phyloP scores from a whole-genome alignment of 371 early-diverging fungal genomes.

The Sporodiniella umbellata region DNA sequence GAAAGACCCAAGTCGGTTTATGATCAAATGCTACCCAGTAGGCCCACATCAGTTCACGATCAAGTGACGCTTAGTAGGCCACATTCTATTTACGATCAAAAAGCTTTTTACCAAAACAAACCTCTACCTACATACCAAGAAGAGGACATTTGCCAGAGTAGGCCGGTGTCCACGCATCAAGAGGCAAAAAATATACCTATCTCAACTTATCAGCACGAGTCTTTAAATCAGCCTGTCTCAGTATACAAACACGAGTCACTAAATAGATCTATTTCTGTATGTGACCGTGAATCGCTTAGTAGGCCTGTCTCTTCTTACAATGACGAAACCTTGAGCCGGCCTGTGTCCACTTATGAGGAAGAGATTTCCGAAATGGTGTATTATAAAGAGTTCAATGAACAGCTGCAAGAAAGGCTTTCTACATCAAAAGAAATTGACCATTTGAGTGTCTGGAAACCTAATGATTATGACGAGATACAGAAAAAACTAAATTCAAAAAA shows the following conservation, averaged over 20 bases:
- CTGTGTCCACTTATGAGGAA: constrained; percentile 5
- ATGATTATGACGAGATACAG: constrained; percentile 22
- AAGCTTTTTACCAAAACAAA: no score
- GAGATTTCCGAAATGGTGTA: constrained; percentile 15
- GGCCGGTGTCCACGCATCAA: neutral
- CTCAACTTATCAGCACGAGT: no score
- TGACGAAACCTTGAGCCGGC: neutral
- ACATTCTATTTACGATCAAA: neutral
- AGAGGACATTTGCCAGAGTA: no score
- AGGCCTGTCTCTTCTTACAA: constrained; percentile 5
- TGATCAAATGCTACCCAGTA: neutral
- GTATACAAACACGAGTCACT: neutral
- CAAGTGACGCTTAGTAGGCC: neutral
- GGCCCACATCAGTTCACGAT: neutral
- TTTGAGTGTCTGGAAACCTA: constrained; percentile 19
- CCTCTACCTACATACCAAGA: no score
- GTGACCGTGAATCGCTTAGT: neutral
- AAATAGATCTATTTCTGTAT: constrained; percentile 3
- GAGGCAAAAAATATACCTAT: constrained; percentile 1
- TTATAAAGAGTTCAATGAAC: constrained; percentile 27
- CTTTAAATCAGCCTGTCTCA: neutral
- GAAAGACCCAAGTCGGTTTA: no score
- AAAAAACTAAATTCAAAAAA: constrained; percentile 12
- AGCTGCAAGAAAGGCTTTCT: constrained; percentile 17
- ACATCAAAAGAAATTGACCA: constrained; percentile 31